Evolutionary conservation across 495 filamentous ascomycete genomes (phyloP).

Genomic region (Pseudevernia furfuracea): DNA sequence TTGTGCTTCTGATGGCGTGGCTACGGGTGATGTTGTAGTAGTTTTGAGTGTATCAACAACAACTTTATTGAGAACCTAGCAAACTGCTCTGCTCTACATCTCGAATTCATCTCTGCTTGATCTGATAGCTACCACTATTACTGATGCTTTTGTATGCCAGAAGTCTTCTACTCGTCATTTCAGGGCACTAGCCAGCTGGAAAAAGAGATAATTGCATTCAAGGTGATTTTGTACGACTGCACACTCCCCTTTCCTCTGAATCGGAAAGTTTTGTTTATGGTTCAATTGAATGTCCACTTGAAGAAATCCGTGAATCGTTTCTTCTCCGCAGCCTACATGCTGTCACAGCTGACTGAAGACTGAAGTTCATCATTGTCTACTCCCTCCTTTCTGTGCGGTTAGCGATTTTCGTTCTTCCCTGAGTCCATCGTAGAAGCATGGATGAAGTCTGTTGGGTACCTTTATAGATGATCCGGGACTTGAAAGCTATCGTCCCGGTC

Average conservation of each 20-base stretch:
- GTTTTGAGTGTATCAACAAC: conserved; percentile 16
- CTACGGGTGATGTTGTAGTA: conserved; percentile 12
- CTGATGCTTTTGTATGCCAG: background rate
- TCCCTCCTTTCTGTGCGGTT: background rate
- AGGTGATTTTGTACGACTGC: background rate
- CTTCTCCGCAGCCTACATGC: background rate
- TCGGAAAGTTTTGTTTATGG: background rate
- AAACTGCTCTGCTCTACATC: conserved; percentile 6
- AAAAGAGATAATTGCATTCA: background rate
- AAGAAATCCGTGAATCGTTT: background rate
- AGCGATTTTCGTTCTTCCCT: background rate
- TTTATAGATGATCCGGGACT: background rate
- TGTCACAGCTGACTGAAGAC: background rate
- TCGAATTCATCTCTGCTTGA: background rate
- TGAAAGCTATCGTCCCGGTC: background rate
- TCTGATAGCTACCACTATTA: background rate
- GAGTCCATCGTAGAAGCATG: background rate
- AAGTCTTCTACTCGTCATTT: background rate
- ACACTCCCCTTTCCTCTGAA: background rate
- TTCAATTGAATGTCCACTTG: too few species aligned
- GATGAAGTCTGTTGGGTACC: background rate
- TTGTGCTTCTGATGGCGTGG: conserved; percentile 13
- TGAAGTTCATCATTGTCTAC: background rate
- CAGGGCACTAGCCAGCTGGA: background rate
- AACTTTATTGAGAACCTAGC: conserved; percentile 7